phyloP scores from a whole-genome alignment of 345 rosid genomes.

The Geranium brycei region DNA sequence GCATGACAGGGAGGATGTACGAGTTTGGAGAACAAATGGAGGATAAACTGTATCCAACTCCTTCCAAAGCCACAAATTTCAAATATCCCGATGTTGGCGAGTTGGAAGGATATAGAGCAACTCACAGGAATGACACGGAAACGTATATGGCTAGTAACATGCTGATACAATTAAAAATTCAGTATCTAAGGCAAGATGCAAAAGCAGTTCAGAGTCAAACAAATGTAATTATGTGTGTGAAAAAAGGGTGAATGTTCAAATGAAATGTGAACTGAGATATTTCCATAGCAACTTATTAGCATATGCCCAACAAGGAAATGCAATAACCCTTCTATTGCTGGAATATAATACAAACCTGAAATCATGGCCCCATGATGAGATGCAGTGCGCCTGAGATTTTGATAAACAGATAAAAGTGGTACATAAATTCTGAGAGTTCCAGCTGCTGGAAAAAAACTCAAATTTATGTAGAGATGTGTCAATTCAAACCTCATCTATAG shows the following conservation, averaged over 20 bases:
- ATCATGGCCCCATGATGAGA: slow-evolving; percentile 97
- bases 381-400: slow-evolving; percentile 80
- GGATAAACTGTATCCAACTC: no score
- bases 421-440: slow-evolving; percentile 6
- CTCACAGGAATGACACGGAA: no score
- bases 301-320: neutral
- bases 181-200: no score
- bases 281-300: neutral
- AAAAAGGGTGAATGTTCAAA: neutral
- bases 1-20: no score
- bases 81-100: no score
- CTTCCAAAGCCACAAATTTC: no score
- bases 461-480: neutral
- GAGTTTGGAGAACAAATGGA: no score
- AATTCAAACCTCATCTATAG: slow-evolving; percentile 73
- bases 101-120: no score
- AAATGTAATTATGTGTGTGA: no score
- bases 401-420: slow-evolving; percentile 9
- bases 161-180: neutral
- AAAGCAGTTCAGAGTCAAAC: no score
- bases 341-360: slow-evolving; percentile 56
- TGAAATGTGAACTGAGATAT: neutral
- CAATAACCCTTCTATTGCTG: slow-evolving; percentile 1
- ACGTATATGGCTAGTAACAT: neutral
- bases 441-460: neutral